phyloP scores from a whole-genome alignment of 257 asterid species.

The Solanum arcanum region DNA sequence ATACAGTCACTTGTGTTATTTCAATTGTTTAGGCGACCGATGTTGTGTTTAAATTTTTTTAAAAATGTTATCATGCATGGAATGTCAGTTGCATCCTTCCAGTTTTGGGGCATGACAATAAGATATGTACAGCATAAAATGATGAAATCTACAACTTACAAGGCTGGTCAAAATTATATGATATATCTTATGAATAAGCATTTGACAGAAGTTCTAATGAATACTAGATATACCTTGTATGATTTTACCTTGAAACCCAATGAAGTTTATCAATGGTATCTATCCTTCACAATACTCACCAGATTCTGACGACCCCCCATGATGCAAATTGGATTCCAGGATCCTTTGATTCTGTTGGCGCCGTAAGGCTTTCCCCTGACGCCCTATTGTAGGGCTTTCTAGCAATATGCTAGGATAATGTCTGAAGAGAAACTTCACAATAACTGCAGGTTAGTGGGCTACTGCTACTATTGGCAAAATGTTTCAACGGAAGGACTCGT shows the following conservation, averaged over 20 bases:
- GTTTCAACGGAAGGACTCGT: not conserved
- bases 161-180: not conserved
- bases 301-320: conserved; percentile 7
- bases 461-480: not conserved
- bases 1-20: not conserved
- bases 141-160: not conserved
- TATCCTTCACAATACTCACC: conserved; percentile 13
- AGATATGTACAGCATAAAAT: not conserved
- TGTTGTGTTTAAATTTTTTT: not conserved
- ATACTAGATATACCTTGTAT: not conserved
- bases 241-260: not conserved
- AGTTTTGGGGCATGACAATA: not conserved
- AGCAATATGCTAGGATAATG: conserved; percentile 48
- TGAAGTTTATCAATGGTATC: not conserved
- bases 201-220: not conserved
- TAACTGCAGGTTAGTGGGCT: conserved; percentile 2
- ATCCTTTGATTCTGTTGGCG: conserved; percentile 64
- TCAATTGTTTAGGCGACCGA: not conserved
- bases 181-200: not conserved
- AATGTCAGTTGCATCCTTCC: not conserved
- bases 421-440: conserved; percentile 54
- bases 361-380: conserved; percentile 91
- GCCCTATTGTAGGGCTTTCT: conserved; percentile 65
- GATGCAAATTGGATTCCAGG: conserved; percentile 33
- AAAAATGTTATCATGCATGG: not conserved